Evolutionary conservation across 2,329 filamentous ascomycete species (phyloP), one percentile per base, ranked within the genome.

Genomic region (Pseudocercospora vitis): DNA sequence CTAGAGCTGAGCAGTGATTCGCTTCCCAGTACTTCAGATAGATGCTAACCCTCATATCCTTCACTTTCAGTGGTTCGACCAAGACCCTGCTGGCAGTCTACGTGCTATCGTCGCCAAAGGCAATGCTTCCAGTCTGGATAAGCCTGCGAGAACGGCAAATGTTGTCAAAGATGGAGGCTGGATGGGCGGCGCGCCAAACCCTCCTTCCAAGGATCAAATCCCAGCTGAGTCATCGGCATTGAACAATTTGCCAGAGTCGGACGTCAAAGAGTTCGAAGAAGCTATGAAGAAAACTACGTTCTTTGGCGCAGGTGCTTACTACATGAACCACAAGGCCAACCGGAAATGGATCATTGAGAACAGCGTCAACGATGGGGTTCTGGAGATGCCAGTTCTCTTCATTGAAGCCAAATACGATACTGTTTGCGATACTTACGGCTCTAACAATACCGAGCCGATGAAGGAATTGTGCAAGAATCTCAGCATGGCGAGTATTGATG

Each of bases 251-350:
- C 29, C 48, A 68, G 9, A 57, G 59, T 44, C 59, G 55, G 3
- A 29, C 67, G 9, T 65, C 60, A 33, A 56, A 7, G 62, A 60
- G 8, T 50, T 71, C 6, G 58, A 67, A 3, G 57, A 57, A 9
- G 70, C 69, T 19, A 72, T 75, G 60, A 59, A 72, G 56, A 67
- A 65, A 57, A 72, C 71, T 7, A 73, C 74, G 0, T 72, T 71
- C 55, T 73, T 68, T 59, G 63, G 67, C 1, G 63, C 68, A 2
- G 68, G 65, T 24, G 68, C 73, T 0, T 74, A 70, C 52, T 79
- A 79, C 53, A 56, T 73, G 44, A 74, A 79, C 55, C 72, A 76
- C 53, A 63, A 69, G 9, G 64, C 61, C 7, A 79, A 79, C 50
- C 59, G 56, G 1, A 68, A 66, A 28, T 79, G 73, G 58, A 68